Conservation (phyloP, 805 yeast genomes). For the Alloascoidea hylecoeti region DNA sequence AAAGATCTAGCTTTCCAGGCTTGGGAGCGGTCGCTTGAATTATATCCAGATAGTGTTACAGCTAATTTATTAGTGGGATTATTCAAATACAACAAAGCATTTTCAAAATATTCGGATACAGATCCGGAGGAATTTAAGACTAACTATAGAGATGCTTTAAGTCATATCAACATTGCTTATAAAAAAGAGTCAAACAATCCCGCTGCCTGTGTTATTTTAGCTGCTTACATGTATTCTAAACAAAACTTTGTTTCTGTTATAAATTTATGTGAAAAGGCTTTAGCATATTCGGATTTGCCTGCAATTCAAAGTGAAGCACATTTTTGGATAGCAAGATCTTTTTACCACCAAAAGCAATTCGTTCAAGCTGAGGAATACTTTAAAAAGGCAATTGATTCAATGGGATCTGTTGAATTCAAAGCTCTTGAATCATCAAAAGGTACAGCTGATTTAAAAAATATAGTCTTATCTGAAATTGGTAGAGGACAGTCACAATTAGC, state of each 20-base stretch:
- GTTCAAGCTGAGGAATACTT: conserved; percentile 61
- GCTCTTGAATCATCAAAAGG: conserved; percentile 44
- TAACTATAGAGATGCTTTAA: conserved; percentile 45
- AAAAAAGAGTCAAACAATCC: conserved; percentile 32
- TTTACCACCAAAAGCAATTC: conserved; percentile 43
- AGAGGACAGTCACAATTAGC: conserved; percentile 73
- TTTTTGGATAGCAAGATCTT: conserved; percentile 80
- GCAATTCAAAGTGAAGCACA: conserved; percentile 43
- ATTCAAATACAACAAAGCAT: conserved; percentile 50
- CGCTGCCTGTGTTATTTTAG: conserved; percentile 50
- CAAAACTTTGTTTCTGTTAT: conserved; percentile 44
- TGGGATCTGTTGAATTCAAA: neutral
- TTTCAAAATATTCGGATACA: conserved; percentile 40
- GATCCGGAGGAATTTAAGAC: conserved; percentile 42
- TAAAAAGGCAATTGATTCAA: conserved; percentile 37
- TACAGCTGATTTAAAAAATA: neutral
- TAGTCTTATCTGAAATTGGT: conserved; percentile 61
- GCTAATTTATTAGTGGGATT: conserved; percentile 56
- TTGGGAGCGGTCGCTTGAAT: conserved; percentile 68
- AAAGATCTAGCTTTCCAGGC: conserved; percentile 61
- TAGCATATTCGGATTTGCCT: conserved; percentile 23
- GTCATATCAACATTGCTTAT: conserved; percentile 23
- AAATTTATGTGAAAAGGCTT: conserved; percentile 37
- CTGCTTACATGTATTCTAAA: conserved; percentile 59
- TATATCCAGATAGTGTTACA: conserved; percentile 43